Conservation (phyloP, 257 asterid genomes). For the Ilex aquifolium region DNA sequence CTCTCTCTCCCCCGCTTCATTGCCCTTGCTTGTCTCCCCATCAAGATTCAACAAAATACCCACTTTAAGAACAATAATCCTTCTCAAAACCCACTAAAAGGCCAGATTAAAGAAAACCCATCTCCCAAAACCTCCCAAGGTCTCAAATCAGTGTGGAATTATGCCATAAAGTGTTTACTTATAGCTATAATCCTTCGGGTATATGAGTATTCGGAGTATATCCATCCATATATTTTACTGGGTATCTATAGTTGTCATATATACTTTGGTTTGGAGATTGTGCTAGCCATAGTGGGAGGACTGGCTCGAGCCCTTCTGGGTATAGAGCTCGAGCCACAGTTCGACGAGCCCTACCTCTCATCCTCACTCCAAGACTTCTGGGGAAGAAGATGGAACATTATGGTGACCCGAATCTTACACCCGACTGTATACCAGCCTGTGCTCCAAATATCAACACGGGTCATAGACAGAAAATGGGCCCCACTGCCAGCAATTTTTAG, state of each 20-base stretch:
- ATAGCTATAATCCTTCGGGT: slow-evolving; percentile 13
- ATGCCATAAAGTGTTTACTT: slow-evolving; percentile 12
- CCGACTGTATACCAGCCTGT: slow-evolving; percentile 33
- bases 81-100: too few species aligned
- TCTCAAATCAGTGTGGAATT: slow-evolving; percentile 17
- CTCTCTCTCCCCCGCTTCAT: slow-evolving; percentile 17
- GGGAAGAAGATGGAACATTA: slow-evolving; percentile 41
- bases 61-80: too few species aligned
- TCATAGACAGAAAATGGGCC: slow-evolving; percentile 35
- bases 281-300: slow-evolving; percentile 17
- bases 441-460: background rate
- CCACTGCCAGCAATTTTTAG: slow-evolving; percentile 18
- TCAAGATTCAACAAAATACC: slow-evolving; percentile 12
- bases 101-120: background rate
- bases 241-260: slow-evolving; percentile 18
- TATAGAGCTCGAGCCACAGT: slow-evolving; percentile 40
- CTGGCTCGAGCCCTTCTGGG: slow-evolving; percentile 20
- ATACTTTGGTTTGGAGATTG: slow-evolving; percentile 24
- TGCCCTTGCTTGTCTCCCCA: slow-evolving; percentile 32
- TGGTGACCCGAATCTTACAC: slow-evolving; percentile 30
- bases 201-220: slow-evolving; percentile 16
- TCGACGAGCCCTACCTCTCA: slow-evolving; percentile 32
- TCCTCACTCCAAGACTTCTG: slow-evolving; percentile 39
- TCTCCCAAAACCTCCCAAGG: slow-evolving; percentile 1
- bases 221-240: slow-evolving; percentile 26